Percentiles rank a stretch among this genome's conserved stretches.
phyloP scores from a whole-genome alignment of 2,329 filamentous ascomycete genomes.

The Fusarium decemcellulare region DNA sequence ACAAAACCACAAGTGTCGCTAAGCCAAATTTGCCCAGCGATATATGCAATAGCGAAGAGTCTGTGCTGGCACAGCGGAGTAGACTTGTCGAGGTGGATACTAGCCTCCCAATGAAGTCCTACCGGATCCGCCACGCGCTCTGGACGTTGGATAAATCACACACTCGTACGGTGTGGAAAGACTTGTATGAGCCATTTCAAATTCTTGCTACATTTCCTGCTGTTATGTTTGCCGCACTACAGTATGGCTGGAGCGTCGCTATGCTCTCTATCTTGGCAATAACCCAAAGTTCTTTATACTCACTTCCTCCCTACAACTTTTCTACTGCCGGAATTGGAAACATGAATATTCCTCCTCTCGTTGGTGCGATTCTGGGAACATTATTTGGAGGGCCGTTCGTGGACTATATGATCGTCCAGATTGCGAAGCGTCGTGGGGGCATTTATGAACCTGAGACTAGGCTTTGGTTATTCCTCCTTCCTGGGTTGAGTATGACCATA shows the following conservation, averaged over 20 bases:
- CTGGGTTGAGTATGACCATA: slow-evolving; percentile 15
- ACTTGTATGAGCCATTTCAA: slow-evolving; percentile 7
- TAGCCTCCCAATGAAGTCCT: slow-evolving; percentile 9
- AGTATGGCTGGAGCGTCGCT: slow-evolving; percentile 14
- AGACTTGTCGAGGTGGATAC: background rate
- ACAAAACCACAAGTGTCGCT: background rate
- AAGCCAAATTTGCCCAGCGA: background rate
- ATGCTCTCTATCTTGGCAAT: slow-evolving; percentile 27
- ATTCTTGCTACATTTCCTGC: slow-evolving; percentile 7
- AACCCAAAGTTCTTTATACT: slow-evolving; percentile 13
- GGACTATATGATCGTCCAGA: slow-evolving; percentile 22
- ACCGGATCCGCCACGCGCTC: slow-evolving; percentile 4
- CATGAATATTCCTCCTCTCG: slow-evolving; percentile 27
- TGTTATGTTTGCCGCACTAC: slow-evolving; percentile 3
- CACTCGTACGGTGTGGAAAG: background rate
- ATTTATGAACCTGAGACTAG: slow-evolving; percentile 33
- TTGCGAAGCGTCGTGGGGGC: slow-evolving; percentile 17
- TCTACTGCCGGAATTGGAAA: slow-evolving; percentile 12
- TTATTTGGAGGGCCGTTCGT: slow-evolving; percentile 16
- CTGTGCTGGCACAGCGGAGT: background rate
- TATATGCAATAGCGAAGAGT: background rate
- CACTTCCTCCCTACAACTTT: slow-evolving; percentile 24
- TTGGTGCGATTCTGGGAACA: slow-evolving; percentile 16
- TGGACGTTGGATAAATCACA: slow-evolving; percentile 9
- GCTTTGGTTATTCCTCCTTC: slow-evolving; percentile 23